These are phyloP conservation scores for Gossypium ekmanianum DNA, from an alignment of 345 rosid species.

Conservation along the genomic window DNA sequence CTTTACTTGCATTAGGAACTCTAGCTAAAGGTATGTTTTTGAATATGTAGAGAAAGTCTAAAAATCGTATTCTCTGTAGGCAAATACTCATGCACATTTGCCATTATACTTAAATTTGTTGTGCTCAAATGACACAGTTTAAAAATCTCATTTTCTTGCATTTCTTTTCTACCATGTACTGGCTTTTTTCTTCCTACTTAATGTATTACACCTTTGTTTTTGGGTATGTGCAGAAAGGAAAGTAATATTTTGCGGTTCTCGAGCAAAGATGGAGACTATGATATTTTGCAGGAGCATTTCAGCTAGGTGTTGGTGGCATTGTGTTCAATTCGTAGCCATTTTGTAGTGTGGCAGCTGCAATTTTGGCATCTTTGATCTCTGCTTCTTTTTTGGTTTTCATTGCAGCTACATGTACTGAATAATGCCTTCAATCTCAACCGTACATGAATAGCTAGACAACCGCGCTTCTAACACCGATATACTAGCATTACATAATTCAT, in stretches of 20 bases:
- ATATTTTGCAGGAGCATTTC: slow-evolving; percentile 9
- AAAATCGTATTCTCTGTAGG: neutral
- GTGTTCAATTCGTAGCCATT: neutral
- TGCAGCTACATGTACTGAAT: slow-evolving; percentile 63
- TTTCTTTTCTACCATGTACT: no score
- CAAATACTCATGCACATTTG: no score
- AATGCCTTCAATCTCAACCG: slow-evolving; percentile 79
- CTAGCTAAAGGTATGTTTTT: slow-evolving; percentile 41
- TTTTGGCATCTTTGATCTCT: slow-evolving; percentile 88
- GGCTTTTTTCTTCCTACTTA: no score
- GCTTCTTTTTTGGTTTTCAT: slow-evolving; percentile 77
- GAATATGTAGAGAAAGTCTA: neutral
- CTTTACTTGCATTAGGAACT: slow-evolving; percentile 40
- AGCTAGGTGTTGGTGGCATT: neutral
- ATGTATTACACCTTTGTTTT: neutral
- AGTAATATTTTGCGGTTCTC: neutral
- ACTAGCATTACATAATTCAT: slow-evolving; percentile 82
- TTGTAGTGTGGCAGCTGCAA: slow-evolving; percentile 27
- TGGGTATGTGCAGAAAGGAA: neutral
- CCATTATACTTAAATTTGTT: neutral
- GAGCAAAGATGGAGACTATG: neutral
- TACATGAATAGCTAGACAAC: slow-evolving; percentile 42
- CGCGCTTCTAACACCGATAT: slow-evolving; percentile 54
- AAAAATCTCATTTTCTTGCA: no score
- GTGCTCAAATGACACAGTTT: neutral